Base-by-base conservation (phyloP, 1,139 yeast genomes). In the Torulaspora pretoriensis region DNA sequence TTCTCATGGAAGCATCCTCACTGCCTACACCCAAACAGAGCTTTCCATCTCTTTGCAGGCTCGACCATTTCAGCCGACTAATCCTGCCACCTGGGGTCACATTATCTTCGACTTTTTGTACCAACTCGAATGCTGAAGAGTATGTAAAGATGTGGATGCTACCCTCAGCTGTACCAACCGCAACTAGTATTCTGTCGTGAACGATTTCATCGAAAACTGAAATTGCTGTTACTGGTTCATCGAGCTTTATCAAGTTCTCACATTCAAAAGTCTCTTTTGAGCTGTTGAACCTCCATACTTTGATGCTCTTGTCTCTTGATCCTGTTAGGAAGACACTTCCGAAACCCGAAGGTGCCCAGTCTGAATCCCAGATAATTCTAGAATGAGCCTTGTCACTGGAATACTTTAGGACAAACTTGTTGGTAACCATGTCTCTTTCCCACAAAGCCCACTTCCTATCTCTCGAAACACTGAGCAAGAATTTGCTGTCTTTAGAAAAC, bases 331-430 rank as follows among this genome's bases (percentile, higher is more conserved):
- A 90, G 25, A 64, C 65, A 30, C 61, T 46, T 8, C 70, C 71
- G 48, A 51, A 66, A 16, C 57, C 68, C 8, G 46, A 31, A 2
- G 86, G 84, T 1, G 78, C 69, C 97, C 97, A 92, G 27, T 85
- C 77, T 61, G 95, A 83, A 67, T 92, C 98, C 98, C 98, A 94
- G 40, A 94, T 80, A 56, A 94, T 92, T 66, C 97, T 79, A 7
- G 83, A 68, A 60, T 94, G 98, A 1, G 97, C 96, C 60, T 85
- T 88, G 35, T 74, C 71, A 48, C 77, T 77, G 6, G 74, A 66
- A 40, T 73, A 63, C 26, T 67, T 68, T 50, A 84, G 72, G 25
- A 60, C 56, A 45, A 66, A 69, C 2, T 70, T 71, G 8, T 65
- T 59, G n/a, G 57, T 60, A n/a, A 64, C 72, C 31, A 68, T 64